Conservation (phyloP, 306 rosid species). For the Quercus mongolica region DNA sequence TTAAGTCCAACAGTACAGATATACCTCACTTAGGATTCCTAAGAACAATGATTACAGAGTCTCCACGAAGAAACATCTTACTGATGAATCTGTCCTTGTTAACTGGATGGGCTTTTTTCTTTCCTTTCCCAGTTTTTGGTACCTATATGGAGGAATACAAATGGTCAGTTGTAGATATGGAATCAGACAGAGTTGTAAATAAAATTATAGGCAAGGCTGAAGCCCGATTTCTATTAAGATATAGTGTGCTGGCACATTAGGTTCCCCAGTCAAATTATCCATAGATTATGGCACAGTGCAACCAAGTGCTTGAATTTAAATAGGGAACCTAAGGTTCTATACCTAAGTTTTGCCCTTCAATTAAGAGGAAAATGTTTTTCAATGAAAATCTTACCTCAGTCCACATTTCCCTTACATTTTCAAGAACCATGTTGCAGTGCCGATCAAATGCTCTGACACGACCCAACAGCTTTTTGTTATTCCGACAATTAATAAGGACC, state of each 20-base stretch:
- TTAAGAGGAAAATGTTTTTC: background rate
- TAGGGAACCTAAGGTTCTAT: too few species aligned
- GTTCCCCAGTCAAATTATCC: too few species aligned
- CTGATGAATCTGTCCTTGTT: conserved; percentile 95
- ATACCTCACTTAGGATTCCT: conserved; percentile 79
- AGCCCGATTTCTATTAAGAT: background rate
- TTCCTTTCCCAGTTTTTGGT: conserved; percentile 86
- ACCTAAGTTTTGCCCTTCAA: too few species aligned
- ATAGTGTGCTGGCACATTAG: too few species aligned
- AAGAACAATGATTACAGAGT: conserved; percentile 84
- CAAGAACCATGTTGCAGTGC: conserved; percentile 97
- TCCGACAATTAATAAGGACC: conserved; percentile 91
- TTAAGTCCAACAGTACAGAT: background rate
- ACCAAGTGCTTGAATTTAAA: too few species aligned
- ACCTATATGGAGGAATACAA: conserved; percentile 36
- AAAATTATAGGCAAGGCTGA: background rate
- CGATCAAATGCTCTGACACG: conserved; percentile 92
- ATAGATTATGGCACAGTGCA: too few species aligned
- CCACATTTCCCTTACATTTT: conserved; percentile 98
- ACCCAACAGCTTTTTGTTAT: conserved; percentile 85
- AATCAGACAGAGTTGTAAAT: too few species aligned
- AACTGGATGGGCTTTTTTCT: conserved; percentile 83
- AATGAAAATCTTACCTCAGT: conserved; percentile 61
- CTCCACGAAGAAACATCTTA: conserved; percentile 88
- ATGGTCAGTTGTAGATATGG: background rate